A percentile compares a stretch with the other conserved stretches of the same genome.
phyloP scores from a whole-genome alignment of 2,329 filamentous ascomycete genomes.

The Hymenoscyphus scutula region DNA sequence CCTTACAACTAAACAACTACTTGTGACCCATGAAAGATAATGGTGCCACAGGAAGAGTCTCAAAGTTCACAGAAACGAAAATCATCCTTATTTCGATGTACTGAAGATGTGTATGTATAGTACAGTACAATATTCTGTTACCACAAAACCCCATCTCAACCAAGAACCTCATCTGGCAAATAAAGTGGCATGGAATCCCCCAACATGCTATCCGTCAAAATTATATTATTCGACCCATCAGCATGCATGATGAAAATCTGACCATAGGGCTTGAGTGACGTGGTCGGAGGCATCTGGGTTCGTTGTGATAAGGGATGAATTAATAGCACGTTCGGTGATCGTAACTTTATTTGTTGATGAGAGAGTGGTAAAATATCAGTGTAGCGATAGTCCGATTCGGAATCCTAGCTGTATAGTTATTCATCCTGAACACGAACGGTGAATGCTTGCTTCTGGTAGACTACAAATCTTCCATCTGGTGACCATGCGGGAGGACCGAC shows the following conservation, averaged over 20 bases:
- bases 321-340: constrained; percentile 41
- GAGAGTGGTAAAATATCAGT: constrained; percentile 42
- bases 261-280: constrained; percentile 42
- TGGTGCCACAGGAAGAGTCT: no score
- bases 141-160: no score
- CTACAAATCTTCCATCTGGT: constrained; percentile 23
- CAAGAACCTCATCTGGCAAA: constrained; percentile 19
- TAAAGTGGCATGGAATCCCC: constrained; percentile 37
- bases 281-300: constrained; percentile 33
- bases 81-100: no score
- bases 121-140: no score
- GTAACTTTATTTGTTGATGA: constrained; percentile 29
- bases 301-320: constrained; percentile 38
- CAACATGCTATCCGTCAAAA: constrained; percentile 37
- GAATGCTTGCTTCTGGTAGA: constrained; percentile 34
- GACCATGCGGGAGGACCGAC: constrained; percentile 28
- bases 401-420: constrained; percentile 41
- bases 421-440: constrained; percentile 38
- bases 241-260: constrained; percentile 45
- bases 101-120: no score
- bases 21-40: no score
- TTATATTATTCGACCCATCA: constrained; percentile 38
- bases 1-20: no score
- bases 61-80: no score
- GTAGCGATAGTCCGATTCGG: constrained; percentile 43